Evolutionary conservation across 2,329 filamentous ascomycete species (phyloP), one percentile per base, ranked within the genome.

Genomic region (Herpotrichia juniperi): DNA sequence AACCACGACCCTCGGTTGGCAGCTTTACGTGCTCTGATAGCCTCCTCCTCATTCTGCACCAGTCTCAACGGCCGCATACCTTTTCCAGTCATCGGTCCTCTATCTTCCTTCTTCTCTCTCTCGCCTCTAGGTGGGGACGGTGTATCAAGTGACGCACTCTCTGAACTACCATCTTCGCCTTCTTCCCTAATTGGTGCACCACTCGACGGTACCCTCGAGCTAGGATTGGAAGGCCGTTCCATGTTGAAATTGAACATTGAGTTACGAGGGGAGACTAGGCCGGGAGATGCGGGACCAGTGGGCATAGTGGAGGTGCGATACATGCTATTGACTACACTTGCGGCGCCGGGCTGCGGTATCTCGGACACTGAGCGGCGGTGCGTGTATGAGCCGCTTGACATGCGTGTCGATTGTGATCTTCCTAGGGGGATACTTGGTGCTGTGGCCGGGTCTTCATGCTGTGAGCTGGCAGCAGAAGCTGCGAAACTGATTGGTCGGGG

Each of bases 1-100:
- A 80, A 77, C 78, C 79, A 81, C 52, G 74, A 78, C 10, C 63
- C 69, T 17, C 79, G 61, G 54, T 80, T 81, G 11, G 73, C 76
- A 30, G 71, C 71, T 53, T 78, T 79, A 48, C 71, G 66, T 7
- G 72, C 74, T 47, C 68, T 64, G 39, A 67, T 67, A 2, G 68
- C 68, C 35, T 72, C 68, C 21, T 73, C 72, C 17, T 78, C 76
- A 51, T 96, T 91, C 74, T 94, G 90, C 42, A 97, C 92, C 25
- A 99, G 81, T 14, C 93, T 83, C 59, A 99, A 78, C 6, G 93
- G 93, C 30, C 93, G 84, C 52, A 96, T 87, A 74, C 94, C 94
- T 66, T 87, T 79, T 34, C 79, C 79, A 21, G 77, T 76, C 76
- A 81, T 80, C 16, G 78, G 69, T 3, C 64, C 62, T 40, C 45